phyloP scores from a whole-genome alignment of 257 asterid genomes.

The Solanum virginianum region DNA sequence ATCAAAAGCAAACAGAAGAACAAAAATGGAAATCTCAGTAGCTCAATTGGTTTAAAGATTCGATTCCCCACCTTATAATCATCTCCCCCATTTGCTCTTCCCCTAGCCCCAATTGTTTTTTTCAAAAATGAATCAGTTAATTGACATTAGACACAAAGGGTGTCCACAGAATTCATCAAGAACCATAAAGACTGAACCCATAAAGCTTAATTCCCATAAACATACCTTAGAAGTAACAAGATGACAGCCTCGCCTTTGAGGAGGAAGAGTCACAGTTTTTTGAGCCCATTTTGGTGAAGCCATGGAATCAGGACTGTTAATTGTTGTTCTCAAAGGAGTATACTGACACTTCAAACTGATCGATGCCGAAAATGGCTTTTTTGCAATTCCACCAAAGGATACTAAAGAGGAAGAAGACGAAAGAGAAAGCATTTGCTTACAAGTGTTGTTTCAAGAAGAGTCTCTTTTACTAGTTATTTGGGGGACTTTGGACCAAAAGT shows the following conservation, averaged over 20 bases:
- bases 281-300: constrained; percentile 82
- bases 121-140: background rate
- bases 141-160: background rate
- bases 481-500: background rate
- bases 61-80: background rate
- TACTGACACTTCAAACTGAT: background rate
- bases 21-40: background rate
- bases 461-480: background rate
- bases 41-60: background rate
- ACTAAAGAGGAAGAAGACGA: background rate
- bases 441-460: background rate
- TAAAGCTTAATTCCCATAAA: background rate
- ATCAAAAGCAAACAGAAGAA: background rate
- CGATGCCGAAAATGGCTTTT: background rate
- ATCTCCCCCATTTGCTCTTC: background rate
- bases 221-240: constrained; percentile 71
- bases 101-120: background rate
- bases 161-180: background rate
- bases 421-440: background rate
- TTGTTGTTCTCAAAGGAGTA: background rate
- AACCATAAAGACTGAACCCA: background rate
- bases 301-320: constrained; percentile 11
- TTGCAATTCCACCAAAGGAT: background rate
- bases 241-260: constrained; percentile 70
- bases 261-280: constrained; percentile 64